These are phyloP conservation scores for Phytopythium chamaehyphon DNA, from an alignment of 352 stramenopile species.

Conservation along the genomic window DNA sequence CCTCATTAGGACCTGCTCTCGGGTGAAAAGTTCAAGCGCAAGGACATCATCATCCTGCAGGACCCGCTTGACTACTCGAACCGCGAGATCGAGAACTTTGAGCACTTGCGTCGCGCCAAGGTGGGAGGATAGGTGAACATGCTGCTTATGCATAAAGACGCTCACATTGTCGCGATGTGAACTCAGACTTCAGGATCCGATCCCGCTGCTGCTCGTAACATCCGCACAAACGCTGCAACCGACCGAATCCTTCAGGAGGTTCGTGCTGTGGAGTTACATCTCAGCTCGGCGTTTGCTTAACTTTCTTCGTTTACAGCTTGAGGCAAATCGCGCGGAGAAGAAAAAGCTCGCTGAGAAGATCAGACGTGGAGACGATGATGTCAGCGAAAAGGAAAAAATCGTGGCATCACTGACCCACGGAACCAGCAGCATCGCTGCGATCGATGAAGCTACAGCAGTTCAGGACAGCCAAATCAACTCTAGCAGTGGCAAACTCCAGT, in stretches of 20 bases:
- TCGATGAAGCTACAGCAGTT: too few relatives aligned
- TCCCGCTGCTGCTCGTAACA: slow-evolving; percentile 37
- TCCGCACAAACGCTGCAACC: slow-evolving; percentile 79
- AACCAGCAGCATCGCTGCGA: slow-evolving; percentile 10
- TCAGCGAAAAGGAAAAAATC: slow-evolving; percentile 76
- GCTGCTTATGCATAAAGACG: background rate
- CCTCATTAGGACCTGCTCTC: slow-evolving; percentile 87
- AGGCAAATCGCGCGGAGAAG: slow-evolving; percentile 57
- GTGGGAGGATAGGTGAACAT: slow-evolving; percentile 27
- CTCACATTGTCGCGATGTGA: background rate
- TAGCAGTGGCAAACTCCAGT: slow-evolving; percentile 36
- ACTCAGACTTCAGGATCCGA: slow-evolving; percentile 12
- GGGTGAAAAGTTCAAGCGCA: slow-evolving; percentile 89
- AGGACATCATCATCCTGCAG: slow-evolving; percentile 95
- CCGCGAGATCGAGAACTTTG: slow-evolving; percentile 97
- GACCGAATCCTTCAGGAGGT: slow-evolving; percentile 80
- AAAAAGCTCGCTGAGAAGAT: slow-evolving; percentile 69
- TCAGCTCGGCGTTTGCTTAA: background rate
- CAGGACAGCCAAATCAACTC: slow-evolving; percentile 2
- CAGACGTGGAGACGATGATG: slow-evolving; percentile 41
- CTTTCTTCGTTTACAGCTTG: slow-evolving; percentile 28
- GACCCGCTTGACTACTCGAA: slow-evolving; percentile 90
- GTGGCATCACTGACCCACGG: slow-evolving; percentile 64
- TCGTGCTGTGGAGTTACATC: background rate
- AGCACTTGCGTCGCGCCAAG: slow-evolving; percentile 87